Evolutionary conservation across 441 rosid genomes (phyloP).

Genomic region (Croton laevigatus): DNA sequence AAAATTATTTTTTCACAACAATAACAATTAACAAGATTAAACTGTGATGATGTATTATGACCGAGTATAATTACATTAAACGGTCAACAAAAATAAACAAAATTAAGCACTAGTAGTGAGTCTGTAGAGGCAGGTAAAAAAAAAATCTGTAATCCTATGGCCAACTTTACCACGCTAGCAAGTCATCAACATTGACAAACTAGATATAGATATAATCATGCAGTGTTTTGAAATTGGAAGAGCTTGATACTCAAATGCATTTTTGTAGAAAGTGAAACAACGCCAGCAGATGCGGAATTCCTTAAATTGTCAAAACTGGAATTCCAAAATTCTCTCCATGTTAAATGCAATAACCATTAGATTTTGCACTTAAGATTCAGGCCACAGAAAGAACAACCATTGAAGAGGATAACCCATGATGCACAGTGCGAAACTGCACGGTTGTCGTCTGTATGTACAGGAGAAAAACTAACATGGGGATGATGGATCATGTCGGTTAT

Average conservation of each 20-base stretch:
- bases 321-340: constrained; percentile 17
- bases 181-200: constrained; percentile 15
- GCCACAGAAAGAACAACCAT: neutral
- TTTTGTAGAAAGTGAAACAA: constrained; percentile 10
- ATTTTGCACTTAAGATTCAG: constrained; percentile 16
- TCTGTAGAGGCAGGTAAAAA: neutral
- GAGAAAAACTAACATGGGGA: constrained; percentile 1
- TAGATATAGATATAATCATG: neutral
- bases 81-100: neutral
- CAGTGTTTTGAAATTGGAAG: neutral
- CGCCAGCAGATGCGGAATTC: constrained; percentile 18
- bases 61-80: neutral
- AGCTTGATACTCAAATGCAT: neutral
- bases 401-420: constrained; percentile 12
- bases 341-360: constrained; percentile 7
- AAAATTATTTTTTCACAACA: neutral
- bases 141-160: neutral
- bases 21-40: neutral
- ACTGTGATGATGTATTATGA: neutral
- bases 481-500: constrained; percentile 12
- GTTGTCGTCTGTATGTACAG: constrained; percentile 15
- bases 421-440: constrained; percentile 3
- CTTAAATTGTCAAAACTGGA: constrained; percentile 27
- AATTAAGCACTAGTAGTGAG: neutral
- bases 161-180: constrained; percentile 2